Percentiles rank a stretch among this genome's conserved stretches.
Conservation (phyloP, 345 rosid genomes). For the Nephelium lappaceum region DNA sequence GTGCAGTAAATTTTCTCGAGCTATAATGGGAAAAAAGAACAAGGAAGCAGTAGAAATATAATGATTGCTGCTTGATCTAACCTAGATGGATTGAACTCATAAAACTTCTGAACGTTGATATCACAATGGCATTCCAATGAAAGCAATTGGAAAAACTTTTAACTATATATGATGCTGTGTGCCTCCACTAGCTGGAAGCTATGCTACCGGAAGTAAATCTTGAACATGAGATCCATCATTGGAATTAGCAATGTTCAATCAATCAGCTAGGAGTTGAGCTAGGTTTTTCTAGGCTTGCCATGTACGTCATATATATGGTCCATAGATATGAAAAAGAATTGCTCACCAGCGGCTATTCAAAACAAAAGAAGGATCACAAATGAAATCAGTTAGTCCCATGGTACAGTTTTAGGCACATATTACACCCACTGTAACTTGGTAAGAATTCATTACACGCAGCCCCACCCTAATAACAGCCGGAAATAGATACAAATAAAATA, state of each 20-base stretch:
- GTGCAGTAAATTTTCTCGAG: neutral
- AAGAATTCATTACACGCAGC: neutral
- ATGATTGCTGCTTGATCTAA: neutral
- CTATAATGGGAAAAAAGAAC: neutral
- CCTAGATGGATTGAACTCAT: neutral
- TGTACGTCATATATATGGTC: slow-evolving; percentile 89
- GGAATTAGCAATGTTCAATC: neutral
- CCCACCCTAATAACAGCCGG: neutral
- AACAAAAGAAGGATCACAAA: slow-evolving; percentile 13
- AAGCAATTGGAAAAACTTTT: neutral
- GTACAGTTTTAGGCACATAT: too few relatives aligned
- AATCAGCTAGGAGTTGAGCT: slow-evolving; percentile 34
- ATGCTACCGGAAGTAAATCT: neutral
- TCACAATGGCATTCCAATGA: neutral
- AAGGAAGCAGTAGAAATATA: neutral
- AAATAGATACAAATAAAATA: neutral
- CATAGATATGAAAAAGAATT: slow-evolving; percentile 90
- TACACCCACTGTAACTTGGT: neutral
- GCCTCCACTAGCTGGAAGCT: neutral
- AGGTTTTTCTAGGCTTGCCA: slow-evolving; percentile 73
- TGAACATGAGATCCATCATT: neutral
- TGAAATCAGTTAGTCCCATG: neutral
- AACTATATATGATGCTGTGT: neutral
- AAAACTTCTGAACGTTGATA: neutral
- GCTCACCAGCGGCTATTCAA: slow-evolving; percentile 82